Evolutionary conservation across 768 basidiomycete species (phyloP), one percentile per base, ranked within the genome.

Genomic region (Kwoniella pini): DNA sequence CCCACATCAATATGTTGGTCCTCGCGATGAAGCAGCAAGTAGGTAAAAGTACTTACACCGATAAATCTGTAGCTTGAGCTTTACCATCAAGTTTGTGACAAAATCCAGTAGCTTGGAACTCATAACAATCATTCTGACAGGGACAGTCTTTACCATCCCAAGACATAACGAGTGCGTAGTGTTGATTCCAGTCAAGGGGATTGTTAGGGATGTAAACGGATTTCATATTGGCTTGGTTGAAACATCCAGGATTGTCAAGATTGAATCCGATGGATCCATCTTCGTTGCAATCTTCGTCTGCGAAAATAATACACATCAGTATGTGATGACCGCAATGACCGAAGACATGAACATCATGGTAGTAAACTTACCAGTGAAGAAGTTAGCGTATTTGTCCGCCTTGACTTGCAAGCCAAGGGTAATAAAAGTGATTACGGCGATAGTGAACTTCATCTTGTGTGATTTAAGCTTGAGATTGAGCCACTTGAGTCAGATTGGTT

Each of bases 331-430:
- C n/a, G n/a, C n/a, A n/a, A n/a, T n/a, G n/a, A n/a, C n/a, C n/a
- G n/a, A n/a, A n/a, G n/a, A n/a, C n/a, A n/a, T n/a, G n/a, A n/a
- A n/a, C n/a, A n/a, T n/a, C n/a, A n/a, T n/a, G n/a, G n/a, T n/a
- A n/a, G n/a, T n/a, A n/a, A 27, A 30, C 56, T 58, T 22, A 64
- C 62, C 62, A 36, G 40, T 33, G 33, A 58, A 64, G 57, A 64
- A 64, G 44, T 64, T 64, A 44, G 62, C 62, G 52, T 42, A 64
- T 24, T 31, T 53, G 51, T 59, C 57, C 3, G 62, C 62, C 30
- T 33, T 52, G 56, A 51, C 57, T 11, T 28, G 7, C 33, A 19
- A 49, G 33, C 40, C 19, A 55, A 44, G 40, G 44, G 40, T 50
- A 13, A 56, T 17, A 1, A 53, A 43, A 24, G 62, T 44, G 39